phyloP scores from a whole-genome alignment of 78 protist species.

The Guillardia theta region DNA sequence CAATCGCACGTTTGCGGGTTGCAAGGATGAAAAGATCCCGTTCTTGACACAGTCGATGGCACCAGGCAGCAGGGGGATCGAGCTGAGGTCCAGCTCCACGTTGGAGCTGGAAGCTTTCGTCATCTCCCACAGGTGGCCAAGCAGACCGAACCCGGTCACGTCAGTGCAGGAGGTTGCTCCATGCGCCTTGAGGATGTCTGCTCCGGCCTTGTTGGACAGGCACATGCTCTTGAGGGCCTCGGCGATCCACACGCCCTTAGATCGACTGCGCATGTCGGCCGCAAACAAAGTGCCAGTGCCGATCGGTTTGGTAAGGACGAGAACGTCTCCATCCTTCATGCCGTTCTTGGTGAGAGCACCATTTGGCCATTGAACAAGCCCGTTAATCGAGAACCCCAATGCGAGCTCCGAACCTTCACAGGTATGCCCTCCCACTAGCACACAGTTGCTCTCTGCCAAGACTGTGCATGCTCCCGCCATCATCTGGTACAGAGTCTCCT shows the following conservation, averaged over 20 bases:
- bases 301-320: conserved; percentile 47
- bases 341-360: not conserved
- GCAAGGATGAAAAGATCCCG: not conserved
- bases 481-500: conserved; percentile 11
- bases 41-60: not conserved
- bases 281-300: conserved; percentile 52
- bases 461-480: conserved; percentile 40
- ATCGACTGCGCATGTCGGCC: conserved; percentile 29
- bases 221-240: not conserved
- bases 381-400: not conserved
- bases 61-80: not conserved
- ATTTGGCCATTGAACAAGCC: not conserved
- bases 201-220: conserved; percentile 18
- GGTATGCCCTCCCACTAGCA: conserved; percentile 50
- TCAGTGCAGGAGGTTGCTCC: conserved; percentile 41
- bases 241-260: conserved; percentile 11
- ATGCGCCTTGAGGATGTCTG: not conserved
- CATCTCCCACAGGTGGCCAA: conserved; percentile 57
- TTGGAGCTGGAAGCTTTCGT: not conserved
- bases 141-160: conserved; percentile 64
- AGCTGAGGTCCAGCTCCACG: not conserved
- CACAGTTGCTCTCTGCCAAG: conserved; percentile 22
- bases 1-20: conserved; percentile 43
- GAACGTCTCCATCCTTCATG: not conserved
- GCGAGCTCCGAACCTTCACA: conserved; percentile 31